Conservation (phyloP, 2,329 filamentous ascomycete genomes). For the Claviceps purpurea region DNA sequence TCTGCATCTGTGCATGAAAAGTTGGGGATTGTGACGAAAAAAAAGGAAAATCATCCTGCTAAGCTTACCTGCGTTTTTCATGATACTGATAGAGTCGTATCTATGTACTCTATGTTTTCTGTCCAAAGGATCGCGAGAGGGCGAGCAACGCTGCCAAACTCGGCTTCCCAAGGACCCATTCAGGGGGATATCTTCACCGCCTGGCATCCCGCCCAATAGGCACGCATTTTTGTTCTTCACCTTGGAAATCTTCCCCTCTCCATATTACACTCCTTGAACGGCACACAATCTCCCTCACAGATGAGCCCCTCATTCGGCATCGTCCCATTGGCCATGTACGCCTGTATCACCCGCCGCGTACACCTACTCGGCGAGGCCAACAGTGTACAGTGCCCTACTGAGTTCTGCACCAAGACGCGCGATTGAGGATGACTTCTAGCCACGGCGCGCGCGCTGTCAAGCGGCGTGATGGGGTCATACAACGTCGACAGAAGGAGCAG, state of each 20-base stretch:
- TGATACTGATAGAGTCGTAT: no score
- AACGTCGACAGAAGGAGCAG: conserved; percentile 25
- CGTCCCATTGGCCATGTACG: conserved; percentile 10
- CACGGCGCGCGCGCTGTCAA: conserved; percentile 18
- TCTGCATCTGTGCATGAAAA: no score
- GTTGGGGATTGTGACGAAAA: no score
- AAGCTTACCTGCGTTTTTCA: no score
- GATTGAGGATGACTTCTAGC: conserved; percentile 9
- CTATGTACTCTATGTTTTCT: no score
- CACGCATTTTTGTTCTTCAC: not conserved
- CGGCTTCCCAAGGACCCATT: no score
- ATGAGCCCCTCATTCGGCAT: conserved; percentile 9
- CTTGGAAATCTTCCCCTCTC: not conserved
- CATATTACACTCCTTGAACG: not conserved
- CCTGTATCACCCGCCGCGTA: conserved; percentile 6
- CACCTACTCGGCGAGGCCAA: conserved; percentile 5
- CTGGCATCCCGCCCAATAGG: no score
- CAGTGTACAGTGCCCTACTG: conserved; percentile 10
- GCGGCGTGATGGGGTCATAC: conserved; percentile 29
- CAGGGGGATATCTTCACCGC: no score
- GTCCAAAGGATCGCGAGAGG: no score
- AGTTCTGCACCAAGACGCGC: conserved; percentile 11
- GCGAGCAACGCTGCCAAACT: no score
- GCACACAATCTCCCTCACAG: conserved; percentile 9
- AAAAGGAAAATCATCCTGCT: no score